A percentile compares a stretch with the other conserved stretches of the same genome.
phyloP scores from a whole-genome alignment of 2,329 filamentous ascomycete genomes.

The Aphanoascus verrucosus region DNA sequence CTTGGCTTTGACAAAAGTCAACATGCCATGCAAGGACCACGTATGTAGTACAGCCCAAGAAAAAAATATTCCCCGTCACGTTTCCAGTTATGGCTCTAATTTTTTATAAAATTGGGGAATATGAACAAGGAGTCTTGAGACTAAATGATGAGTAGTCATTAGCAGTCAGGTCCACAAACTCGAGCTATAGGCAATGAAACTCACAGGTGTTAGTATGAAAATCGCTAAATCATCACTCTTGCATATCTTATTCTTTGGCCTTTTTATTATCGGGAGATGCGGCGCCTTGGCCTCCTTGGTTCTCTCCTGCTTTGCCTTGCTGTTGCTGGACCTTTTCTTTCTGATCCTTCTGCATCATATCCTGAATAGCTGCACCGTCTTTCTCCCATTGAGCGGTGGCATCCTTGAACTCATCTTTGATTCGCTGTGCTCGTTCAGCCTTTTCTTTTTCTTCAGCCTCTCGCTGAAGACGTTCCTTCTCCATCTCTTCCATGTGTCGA shows the following conservation, averaged over 20 bases:
- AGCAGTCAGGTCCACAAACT: neutral
- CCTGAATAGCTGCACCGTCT: slow-evolving; percentile 69
- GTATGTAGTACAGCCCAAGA: slow-evolving; percentile 38
- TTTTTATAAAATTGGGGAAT: neutral
- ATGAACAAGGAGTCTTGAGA: neutral
- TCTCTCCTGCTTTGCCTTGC: neutral
- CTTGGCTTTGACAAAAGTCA: neutral
- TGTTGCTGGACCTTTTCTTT: slow-evolving; percentile 9
- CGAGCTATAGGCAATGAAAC: neutral
- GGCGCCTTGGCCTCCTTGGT: neutral
- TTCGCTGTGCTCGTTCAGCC: slow-evolving; percentile 61
- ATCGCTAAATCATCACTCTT: slow-evolving; percentile 1
- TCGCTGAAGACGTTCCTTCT: slow-evolving; percentile 66
- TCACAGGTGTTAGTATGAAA: slow-evolving; percentile 14
- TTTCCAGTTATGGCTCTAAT: slow-evolving; percentile 4
- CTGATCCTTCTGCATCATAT: slow-evolving; percentile 43
- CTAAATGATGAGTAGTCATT: neutral
- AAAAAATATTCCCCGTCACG: slow-evolving; percentile 22
- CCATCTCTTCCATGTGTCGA: slow-evolving; percentile 98
- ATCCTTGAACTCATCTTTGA: slow-evolving; percentile 71
- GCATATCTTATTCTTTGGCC: neutral
- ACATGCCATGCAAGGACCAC: slow-evolving; percentile 20
- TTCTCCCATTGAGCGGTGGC: slow-evolving; percentile 74
- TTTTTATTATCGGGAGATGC: neutral
- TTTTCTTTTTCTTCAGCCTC: slow-evolving; percentile 71